Conservation (phyloP, 345 rosid species). For the Melastoma malabathricum region DNA sequence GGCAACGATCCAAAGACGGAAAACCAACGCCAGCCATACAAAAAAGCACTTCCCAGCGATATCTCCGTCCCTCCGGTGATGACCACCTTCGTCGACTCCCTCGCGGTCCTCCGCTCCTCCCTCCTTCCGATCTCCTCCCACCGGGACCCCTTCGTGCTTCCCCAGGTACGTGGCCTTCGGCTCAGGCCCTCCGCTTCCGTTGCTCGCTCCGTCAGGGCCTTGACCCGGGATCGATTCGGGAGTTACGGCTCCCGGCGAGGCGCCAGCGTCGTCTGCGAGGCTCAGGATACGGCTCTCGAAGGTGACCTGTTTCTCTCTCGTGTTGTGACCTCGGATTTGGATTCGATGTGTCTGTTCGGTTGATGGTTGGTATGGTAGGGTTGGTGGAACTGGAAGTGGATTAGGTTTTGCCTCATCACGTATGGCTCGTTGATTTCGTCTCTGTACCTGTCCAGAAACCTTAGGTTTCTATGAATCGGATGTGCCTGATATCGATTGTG, state of each 20-base stretch:
- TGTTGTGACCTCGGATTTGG: not conserved
- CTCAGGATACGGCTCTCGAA: constrained; percentile 25
- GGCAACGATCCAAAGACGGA: not conserved
- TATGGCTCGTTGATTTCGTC: too few relatives aligned
- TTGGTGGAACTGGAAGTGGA: too few relatives aligned
- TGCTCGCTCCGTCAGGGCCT: constrained; percentile 6
- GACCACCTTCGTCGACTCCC: constrained; percentile 24
- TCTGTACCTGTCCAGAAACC: too few relatives aligned
- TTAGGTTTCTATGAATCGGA: too few relatives aligned
- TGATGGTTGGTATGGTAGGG: too few relatives aligned
- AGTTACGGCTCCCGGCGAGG: constrained; percentile 7
- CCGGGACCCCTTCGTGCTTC: too few relatives aligned
- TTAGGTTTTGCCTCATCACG: too few relatives aligned
- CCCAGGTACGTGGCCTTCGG: constrained; percentile 15
- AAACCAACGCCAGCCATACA: constrained; percentile 9
- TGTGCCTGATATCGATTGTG: too few relatives aligned
- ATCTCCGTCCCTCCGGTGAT: constrained; percentile 11
- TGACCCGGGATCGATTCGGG: not conserved
- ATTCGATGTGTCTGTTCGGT: too few relatives aligned
- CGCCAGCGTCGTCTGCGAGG: constrained; percentile 22
- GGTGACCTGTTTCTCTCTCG: constrained; percentile 10
- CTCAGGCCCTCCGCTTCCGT: constrained; percentile 7
- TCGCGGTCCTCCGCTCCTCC: constrained; percentile 12
- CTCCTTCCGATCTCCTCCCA: too few relatives aligned
- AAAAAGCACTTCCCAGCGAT: too few relatives aligned